A percentile compares a stretch with the other conserved stretches of the same genome.
These are phyloP conservation scores for Cystobasidium slooffiae DNA, from an alignment of 1,284 basidiomycete genomes.

Conservation along the genomic window DNA sequence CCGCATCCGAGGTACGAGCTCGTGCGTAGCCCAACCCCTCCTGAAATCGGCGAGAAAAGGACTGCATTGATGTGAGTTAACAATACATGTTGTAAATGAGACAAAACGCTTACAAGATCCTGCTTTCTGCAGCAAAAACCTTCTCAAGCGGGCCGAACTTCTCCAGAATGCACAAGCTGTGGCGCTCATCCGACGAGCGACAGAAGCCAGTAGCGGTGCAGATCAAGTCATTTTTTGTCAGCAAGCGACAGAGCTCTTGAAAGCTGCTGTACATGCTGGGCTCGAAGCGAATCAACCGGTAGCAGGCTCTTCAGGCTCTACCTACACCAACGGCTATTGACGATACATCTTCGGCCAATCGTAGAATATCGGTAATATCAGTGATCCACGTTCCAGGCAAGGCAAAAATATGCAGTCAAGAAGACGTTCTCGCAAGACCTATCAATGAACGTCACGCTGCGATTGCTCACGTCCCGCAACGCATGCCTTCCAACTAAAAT, in stretches of 20 bases:
- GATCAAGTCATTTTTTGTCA: slow-evolving; percentile 15
- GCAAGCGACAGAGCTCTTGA: slow-evolving; percentile 7
- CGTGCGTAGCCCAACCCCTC: slow-evolving; percentile 19
- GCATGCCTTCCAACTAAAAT: too few relatives aligned
- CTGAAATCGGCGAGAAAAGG: slow-evolving; percentile 12
- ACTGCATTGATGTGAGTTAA: neutral
- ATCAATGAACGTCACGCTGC: too few relatives aligned
- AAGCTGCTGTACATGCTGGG: too few relatives aligned
- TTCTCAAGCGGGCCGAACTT: slow-evolving; percentile 5
- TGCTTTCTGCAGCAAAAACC: slow-evolving; percentile 9
- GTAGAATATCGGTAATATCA: too few relatives aligned
- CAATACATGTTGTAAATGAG: neutral
- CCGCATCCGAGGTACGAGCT: slow-evolving; percentile 9
- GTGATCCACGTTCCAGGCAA: too few relatives aligned
- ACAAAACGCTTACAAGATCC: neutral
- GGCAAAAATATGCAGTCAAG: too few relatives aligned
- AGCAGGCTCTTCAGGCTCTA: neutral
- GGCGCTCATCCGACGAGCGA: slow-evolving; percentile 1
- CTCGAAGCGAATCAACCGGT: neutral
- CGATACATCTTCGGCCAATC: too few relatives aligned
- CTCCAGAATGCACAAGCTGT: neutral
- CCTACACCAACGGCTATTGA: too few relatives aligned
- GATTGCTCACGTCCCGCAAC: too few relatives aligned
- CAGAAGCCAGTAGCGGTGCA: neutral
- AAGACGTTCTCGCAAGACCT: too few relatives aligned